Conservation (phyloP, 1,284 basidiomycete species). For the Cryptococcus sp. region DNA sequence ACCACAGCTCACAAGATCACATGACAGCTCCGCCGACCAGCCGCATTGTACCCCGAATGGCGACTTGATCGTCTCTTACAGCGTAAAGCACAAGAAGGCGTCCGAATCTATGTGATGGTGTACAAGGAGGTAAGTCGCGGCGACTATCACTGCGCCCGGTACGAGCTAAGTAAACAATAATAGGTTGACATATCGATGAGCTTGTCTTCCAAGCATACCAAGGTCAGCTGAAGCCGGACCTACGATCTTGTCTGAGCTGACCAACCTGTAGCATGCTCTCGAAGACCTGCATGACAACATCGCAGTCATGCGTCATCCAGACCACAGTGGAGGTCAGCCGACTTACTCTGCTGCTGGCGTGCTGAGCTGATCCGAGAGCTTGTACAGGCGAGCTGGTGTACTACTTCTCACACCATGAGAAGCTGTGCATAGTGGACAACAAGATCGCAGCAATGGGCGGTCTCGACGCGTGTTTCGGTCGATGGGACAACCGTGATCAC, state of each 20-base stretch:
- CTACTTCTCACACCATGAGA: conserved; percentile 56
- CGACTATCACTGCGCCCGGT: not conserved
- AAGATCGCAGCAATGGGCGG: conserved; percentile 68
- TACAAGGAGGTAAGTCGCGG: conserved; percentile 70
- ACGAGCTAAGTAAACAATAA: conserved; percentile 3
- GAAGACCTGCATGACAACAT: conserved; percentile 85
- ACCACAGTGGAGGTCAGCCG: conserved; percentile 80
- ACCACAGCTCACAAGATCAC: no score
- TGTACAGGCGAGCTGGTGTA: conserved; percentile 42
- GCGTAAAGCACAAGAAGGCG: conserved; percentile 85
- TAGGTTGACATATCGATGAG: conserved; percentile 85
- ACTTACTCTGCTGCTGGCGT: no score
- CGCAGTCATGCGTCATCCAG: conserved; percentile 80
- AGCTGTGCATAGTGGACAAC: conserved; percentile 73
- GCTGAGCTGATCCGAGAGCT: not conserved
- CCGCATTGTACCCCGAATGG: conserved; percentile 78
- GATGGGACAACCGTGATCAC: conserved; percentile 82
- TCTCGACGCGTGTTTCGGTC: conserved; percentile 88
- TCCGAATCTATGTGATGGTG: conserved; percentile 82
- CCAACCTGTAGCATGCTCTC: conserved; percentile 62
- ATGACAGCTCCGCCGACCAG: conserved; percentile 72
- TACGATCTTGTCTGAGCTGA: not conserved
- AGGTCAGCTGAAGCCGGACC: conserved; percentile 55
- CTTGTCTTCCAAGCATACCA: conserved; percentile 82
- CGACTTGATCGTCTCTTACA: conserved; percentile 79